Conservation (phyloP, 352 stramenopile species). For the Globisporangium paroecandrum region DNA sequence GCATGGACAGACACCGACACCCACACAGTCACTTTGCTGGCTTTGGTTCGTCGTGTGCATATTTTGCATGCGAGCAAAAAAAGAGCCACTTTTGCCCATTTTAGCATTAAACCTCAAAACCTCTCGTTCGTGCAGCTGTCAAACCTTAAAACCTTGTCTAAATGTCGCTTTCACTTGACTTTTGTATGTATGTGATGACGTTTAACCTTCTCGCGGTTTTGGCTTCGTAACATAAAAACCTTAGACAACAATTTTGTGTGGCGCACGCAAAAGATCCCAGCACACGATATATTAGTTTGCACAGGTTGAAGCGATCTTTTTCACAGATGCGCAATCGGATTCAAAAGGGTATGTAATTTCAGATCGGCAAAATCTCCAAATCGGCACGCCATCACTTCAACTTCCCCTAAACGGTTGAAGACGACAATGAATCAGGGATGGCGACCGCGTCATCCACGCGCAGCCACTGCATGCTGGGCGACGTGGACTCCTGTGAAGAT, state of each 20-base stretch:
- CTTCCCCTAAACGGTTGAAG: neutral
- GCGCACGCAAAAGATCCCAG: conserved; percentile 1
- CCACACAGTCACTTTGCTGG: neutral
- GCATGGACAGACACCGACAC: neutral
- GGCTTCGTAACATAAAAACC: conserved; percentile 3
- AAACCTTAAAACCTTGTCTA: conserved; percentile 8
- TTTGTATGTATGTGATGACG: neutral
- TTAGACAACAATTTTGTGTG: conserved; percentile 3
- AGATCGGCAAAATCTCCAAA: neutral
- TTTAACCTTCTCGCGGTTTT: neutral
- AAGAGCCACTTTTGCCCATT: neutral
- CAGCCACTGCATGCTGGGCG: conserved; percentile 34
- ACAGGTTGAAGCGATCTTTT: conserved; percentile 8
- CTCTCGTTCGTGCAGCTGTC: neutral
- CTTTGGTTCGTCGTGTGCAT: neutral
- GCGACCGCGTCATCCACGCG: conserved; percentile 22
- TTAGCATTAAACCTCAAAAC: conserved; percentile 17
- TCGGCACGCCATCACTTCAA: conserved; percentile 23
- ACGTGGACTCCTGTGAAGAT: neutral
- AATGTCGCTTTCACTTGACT: neutral
- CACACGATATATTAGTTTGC: neutral
- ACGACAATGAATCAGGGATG: conserved; percentile 6
- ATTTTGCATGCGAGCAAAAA: neutral
- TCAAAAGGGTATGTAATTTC: neutral
- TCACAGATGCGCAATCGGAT: neutral